These are phyloP conservation scores for Hydrangea macrophylla DNA, from an alignment of 148 eudicot species.

Conservation along the genomic window DNA sequence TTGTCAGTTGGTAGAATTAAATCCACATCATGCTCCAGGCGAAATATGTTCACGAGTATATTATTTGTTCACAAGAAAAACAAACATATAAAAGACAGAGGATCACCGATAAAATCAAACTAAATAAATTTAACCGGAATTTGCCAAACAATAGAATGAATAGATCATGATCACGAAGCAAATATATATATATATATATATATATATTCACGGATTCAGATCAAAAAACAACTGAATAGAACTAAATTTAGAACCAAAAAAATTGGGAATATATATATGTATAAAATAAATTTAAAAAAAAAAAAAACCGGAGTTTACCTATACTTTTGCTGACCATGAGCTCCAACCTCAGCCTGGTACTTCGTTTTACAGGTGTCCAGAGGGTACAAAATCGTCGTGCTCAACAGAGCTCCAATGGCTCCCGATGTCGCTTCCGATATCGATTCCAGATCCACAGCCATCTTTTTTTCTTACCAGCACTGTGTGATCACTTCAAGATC, in stretches of 20 bases:
- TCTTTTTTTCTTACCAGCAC: not conserved
- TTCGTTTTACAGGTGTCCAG: slow-evolving; percentile 46
- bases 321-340: slow-evolving; percentile 28
- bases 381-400: slow-evolving; percentile 43
- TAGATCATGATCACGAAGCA: no score
- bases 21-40: no score
- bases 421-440: slow-evolving; percentile 44
- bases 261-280: not conserved
- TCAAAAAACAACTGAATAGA: not conserved
- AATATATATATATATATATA: no score
- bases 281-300: not conserved
- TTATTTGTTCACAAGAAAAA: no score
- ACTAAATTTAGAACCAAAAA: not conserved
- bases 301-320: slow-evolving; percentile 14
- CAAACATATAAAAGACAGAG: no score
- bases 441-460: slow-evolving; percentile 36
- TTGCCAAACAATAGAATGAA: no score
- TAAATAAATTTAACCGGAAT: no score
- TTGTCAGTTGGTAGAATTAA: no score
- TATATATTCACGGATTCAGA: not conserved
- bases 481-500: not conserved
- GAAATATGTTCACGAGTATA: no score
- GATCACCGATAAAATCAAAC: no score
- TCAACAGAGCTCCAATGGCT: slow-evolving; percentile 42
- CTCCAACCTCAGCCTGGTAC: slow-evolving; percentile 39